These are phyloP conservation scores for Podospora pseudoanserina DNA, from an alignment of 495 filamentous ascomycete species.

Conservation along the genomic window DNA sequence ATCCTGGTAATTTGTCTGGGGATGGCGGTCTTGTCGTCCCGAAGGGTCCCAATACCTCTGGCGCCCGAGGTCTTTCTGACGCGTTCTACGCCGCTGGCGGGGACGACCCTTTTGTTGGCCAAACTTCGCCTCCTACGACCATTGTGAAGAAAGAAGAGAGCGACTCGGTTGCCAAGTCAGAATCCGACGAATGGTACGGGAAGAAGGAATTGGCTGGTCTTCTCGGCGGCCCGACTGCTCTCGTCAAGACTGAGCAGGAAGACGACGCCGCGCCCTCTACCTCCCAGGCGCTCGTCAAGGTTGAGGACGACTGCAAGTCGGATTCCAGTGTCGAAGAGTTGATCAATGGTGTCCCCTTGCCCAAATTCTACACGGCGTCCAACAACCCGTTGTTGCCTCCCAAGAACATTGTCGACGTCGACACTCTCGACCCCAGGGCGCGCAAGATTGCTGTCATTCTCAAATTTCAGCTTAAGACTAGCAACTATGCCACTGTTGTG, in stretches of 20 bases:
- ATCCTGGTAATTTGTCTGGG: background rate
- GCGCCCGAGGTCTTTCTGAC: slow-evolving; percentile 19
- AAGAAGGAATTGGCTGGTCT: slow-evolving; percentile 4
- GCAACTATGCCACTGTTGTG: slow-evolving; percentile 93
- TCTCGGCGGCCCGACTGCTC: background rate
- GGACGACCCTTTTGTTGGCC: slow-evolving; percentile 9
- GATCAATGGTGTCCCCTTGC: slow-evolving; percentile 17
- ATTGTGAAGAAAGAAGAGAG: slow-evolving; percentile 3
- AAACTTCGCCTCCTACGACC: background rate
- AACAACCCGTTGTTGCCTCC: slow-evolving; percentile 26
- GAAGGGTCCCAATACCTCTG: background rate
- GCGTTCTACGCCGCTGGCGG: slow-evolving; percentile 17
- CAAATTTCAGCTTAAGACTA: slow-evolving; percentile 77
- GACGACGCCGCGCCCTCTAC: background rate
- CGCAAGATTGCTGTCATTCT: slow-evolving; percentile 76
- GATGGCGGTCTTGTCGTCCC: background rate
- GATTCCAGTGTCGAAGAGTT: background rate
- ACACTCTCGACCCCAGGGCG: slow-evolving; percentile 22
- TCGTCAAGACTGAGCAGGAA: background rate
- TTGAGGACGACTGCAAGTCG: background rate
- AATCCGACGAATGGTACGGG: slow-evolving; percentile 18
- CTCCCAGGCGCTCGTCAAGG: background rate
- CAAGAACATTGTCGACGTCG: slow-evolving; percentile 13
- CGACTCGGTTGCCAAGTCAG: slow-evolving; percentile 2
- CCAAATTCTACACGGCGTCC: slow-evolving; percentile 22